Percentiles rank a stretch among this genome's conserved stretches.
Evolutionary conservation across 2,329 filamentous ascomycete genomes (phyloP).

Genomic region (Proliferodiscus dingleyae): DNA sequence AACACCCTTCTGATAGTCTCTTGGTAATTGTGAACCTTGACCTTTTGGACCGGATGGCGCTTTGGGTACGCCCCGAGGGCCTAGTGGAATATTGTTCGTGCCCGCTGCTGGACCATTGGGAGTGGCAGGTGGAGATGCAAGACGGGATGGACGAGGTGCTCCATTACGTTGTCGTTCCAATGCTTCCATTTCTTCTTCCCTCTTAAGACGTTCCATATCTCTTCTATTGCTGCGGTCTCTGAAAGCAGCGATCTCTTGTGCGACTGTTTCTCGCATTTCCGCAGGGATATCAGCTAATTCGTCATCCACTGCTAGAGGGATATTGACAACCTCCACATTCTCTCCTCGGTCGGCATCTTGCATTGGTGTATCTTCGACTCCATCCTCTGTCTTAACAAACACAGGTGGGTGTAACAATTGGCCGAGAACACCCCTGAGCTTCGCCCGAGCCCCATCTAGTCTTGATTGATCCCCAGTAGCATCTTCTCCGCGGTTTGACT

Average conservation of each 20-base stretch:
- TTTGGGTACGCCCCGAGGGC: constrained; percentile 65
- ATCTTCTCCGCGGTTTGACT: constrained; percentile 60
- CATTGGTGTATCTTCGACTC: constrained; percentile 66
- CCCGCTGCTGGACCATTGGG: constrained; percentile 57
- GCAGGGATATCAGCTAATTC: constrained; percentile 92
- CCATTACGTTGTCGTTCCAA: constrained; percentile 73
- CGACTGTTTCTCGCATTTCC: constrained; percentile 93
- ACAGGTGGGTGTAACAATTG: constrained; percentile 66
- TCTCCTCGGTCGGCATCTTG: constrained; percentile 55
- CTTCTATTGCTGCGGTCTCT: constrained; percentile 83
- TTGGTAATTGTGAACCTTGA: constrained; percentile 57
- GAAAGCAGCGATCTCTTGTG: constrained; percentile 90
- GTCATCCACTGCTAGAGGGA: constrained; percentile 81
- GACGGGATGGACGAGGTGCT: constrained; percentile 57
- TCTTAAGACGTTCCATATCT: constrained; percentile 79
- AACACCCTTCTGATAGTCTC: constrained; percentile 71
- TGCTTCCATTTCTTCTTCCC: constrained; percentile 90
- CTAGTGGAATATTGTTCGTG: constrained; percentile 72
- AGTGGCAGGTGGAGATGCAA: constrained; percentile 54
- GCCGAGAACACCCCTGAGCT: constrained; percentile 62
- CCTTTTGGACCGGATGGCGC: constrained; percentile 69
- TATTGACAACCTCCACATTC: constrained; percentile 81
- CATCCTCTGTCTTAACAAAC: constrained; percentile 46
- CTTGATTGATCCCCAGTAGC: constrained; percentile 58
- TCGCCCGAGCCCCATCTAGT: constrained; percentile 62